phyloP scores from a whole-genome alignment of 257 asterid species.

The Jaltomata sinuosa region DNA sequence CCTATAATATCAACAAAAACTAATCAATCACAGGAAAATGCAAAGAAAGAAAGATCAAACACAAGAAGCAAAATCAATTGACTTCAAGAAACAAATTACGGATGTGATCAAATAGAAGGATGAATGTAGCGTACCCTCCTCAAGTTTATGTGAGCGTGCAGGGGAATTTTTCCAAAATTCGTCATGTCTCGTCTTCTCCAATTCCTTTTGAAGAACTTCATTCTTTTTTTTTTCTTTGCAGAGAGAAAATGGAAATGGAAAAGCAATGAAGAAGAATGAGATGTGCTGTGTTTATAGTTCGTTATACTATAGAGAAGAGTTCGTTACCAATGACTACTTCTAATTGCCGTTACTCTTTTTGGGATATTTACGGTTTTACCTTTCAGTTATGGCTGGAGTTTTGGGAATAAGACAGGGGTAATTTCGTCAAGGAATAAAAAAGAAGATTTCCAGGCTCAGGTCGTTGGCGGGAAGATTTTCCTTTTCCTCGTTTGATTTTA shows the following conservation, averaged over 20 bases:
- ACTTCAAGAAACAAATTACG: too few relatives aligned
- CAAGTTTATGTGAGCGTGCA: neutral
- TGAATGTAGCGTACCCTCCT: neutral
- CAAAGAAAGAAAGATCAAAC: too few relatives aligned
- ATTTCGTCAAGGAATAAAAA: neutral
- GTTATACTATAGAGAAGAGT: neutral
- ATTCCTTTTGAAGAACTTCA: neutral
- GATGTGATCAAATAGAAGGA: too few relatives aligned
- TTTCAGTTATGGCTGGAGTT: neutral
- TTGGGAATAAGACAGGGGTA: neutral
- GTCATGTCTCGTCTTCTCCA: neutral
- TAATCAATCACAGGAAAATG: neutral
- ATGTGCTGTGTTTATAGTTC: neutral
- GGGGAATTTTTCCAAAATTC: neutral
- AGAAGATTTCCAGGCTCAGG: neutral
- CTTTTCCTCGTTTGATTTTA: neutral
- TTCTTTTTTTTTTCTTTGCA: neutral
- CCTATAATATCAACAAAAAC: neutral
- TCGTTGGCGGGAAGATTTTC: neutral
- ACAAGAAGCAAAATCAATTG: too few relatives aligned
- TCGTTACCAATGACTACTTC: neutral
- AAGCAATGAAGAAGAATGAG: neutral
- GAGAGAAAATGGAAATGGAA: neutral
- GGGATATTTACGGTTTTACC: neutral
- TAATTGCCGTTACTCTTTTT: neutral